These are phyloP conservation scores for Orbilia oligospora DNA, from an alignment of 2,329 filamentous ascomycete species.

Conservation along the genomic window DNA sequence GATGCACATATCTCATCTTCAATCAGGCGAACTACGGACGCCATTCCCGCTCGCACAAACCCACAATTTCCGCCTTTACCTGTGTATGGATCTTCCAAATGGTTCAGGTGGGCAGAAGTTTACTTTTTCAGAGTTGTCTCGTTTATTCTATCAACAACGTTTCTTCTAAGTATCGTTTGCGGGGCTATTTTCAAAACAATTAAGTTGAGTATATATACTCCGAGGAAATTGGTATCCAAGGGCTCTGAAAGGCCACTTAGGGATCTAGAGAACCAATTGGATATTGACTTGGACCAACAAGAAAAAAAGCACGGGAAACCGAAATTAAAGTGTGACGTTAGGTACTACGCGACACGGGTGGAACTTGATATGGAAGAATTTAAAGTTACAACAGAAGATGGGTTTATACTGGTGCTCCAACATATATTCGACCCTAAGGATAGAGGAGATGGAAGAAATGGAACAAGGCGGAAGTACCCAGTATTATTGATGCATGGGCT, in stretches of 20 bases:
- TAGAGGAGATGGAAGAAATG: background rate
- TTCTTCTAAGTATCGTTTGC: constrained; percentile 81
- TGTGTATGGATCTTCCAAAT: constrained; percentile 81
- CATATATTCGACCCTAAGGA: constrained; percentile 72
- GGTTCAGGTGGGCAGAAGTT: constrained; percentile 77
- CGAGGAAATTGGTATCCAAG: background rate
- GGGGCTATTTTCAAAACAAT: constrained; percentile 72
- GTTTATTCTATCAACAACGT: constrained; percentile 81
- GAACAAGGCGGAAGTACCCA: background rate
- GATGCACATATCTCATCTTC: constrained; percentile 24
- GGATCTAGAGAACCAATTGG: constrained; percentile 67
- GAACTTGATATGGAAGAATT: constrained; percentile 88
- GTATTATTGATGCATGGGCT: constrained; percentile 88
- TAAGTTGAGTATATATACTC: background rate
- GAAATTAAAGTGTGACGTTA: constrained; percentile 83
- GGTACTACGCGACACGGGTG: constrained; percentile 88
- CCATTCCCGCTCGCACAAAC: constrained; percentile 78
- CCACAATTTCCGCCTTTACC: constrained; percentile 88
- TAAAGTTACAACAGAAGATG: constrained; percentile 91
- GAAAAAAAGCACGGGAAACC: constrained; percentile 79
- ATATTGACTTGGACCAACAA: constrained; percentile 69
- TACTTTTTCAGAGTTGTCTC: constrained; percentile 77
- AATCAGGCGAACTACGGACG: background rate
- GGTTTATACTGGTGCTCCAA: constrained; percentile 89
- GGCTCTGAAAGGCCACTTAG: constrained; percentile 62